Percentiles rank a stretch among this genome's conserved stretches.
Conservation (phyloP, 257 asterid species). For the Nicotiana paniculata region DNA sequence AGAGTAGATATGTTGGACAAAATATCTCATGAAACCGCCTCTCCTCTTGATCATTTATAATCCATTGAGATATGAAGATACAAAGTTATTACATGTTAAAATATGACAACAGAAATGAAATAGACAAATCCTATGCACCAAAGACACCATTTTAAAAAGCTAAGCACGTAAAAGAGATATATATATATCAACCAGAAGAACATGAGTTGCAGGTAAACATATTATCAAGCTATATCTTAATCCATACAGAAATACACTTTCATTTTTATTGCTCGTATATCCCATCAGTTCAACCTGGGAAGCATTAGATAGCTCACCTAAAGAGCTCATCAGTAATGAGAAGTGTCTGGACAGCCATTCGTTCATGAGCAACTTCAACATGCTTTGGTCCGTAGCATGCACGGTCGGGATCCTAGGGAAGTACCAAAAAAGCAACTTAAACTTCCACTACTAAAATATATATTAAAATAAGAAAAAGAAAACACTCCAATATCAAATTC, state of each 20-base stretch:
- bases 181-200: background rate
- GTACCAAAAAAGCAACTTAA: constrained; percentile 11
- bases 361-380: constrained; percentile 95
- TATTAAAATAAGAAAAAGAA: too few species aligned
- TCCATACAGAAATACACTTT: background rate
- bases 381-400: constrained; percentile 98
- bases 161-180: background rate
- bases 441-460: background rate
- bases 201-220: background rate
- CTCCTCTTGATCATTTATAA: background rate
- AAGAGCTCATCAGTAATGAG: constrained; percentile 92
- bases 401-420: constrained; percentile 69
- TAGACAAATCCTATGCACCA: background rate
- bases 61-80: background rate
- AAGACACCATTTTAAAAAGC: background rate
- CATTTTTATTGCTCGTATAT: background rate
- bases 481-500: too few species aligned
- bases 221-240: background rate
- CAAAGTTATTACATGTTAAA: background rate
- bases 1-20: too few species aligned
- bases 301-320: constrained; percentile 40
- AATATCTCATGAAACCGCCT: background rate
- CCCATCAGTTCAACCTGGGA: background rate
- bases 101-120: background rate
- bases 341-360: constrained; percentile 93